Evolutionary conservation across 176 grass and related monocot genomes (phyloP).

Genomic region (Zoysia japonica): DNA sequence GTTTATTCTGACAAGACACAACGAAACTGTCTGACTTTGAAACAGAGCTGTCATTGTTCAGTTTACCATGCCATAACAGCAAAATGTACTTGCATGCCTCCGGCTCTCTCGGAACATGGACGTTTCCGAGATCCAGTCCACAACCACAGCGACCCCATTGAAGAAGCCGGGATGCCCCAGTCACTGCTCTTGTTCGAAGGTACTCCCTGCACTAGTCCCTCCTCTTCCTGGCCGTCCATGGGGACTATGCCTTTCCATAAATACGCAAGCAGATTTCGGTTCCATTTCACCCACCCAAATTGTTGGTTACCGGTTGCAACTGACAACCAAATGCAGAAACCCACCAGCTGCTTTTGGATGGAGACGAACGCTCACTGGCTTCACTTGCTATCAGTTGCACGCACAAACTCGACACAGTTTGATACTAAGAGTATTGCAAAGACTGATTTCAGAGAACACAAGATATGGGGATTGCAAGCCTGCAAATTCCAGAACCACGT

Average conservation of each 20-base stretch:
- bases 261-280: constrained; percentile 12
- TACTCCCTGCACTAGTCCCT: neutral
- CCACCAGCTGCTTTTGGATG: no score
- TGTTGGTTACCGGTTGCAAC: constrained; percentile 42
- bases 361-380: no score
- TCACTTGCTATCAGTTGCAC: neutral
- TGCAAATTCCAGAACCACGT: neutral
- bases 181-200: constrained; percentile 29
- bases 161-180: no score
- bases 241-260: constrained; percentile 32
- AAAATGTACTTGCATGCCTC: constrained; percentile 4
- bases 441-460: neutral
- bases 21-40: neutral
- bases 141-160: constrained; percentile 21
- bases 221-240: neutral
- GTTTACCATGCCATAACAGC: neutral
- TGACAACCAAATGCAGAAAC: constrained; percentile 16
- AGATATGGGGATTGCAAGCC: no score
- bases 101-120: neutral
- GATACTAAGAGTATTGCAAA: neutral
- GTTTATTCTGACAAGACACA: constrained; percentile 22
- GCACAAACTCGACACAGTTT: neutral
- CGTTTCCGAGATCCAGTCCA: constrained; percentile 30
- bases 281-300: constrained; percentile 24
- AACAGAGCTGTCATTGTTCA: constrained; percentile 17